Conservation (phyloP, 768 basidiomycete genomes). For the Mycena polygramma region DNA sequence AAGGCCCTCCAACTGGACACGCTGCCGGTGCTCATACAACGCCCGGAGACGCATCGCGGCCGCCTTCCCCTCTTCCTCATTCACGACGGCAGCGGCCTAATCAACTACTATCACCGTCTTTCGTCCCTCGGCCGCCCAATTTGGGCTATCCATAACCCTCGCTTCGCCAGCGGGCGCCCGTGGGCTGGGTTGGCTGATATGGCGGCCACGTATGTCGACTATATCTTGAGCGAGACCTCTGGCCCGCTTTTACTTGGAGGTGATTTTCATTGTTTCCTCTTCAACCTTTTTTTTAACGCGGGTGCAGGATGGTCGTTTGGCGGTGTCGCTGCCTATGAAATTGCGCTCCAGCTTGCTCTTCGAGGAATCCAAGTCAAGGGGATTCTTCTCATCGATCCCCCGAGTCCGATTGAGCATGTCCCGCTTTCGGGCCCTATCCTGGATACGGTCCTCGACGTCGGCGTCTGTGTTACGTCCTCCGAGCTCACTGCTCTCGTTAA, state of each 20-base stretch:
- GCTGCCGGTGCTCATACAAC: constrained; percentile 55
- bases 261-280: constrained; percentile 42
- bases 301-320: constrained; percentile 83
- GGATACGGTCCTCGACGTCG: constrained; percentile 55
- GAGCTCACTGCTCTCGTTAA: constrained; percentile 54
- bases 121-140: constrained; percentile 62
- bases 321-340: constrained; percentile 78
- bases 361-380: constrained; percentile 63
- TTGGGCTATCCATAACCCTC: constrained; percentile 74
- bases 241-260: constrained; percentile 71
- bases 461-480: constrained; percentile 43
- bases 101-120: constrained; percentile 64
- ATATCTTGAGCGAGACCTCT: constrained; percentile 50
- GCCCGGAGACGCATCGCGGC: constrained; percentile 7
- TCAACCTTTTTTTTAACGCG: neutral
- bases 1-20: constrained; percentile 44
- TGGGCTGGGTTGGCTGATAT: constrained; percentile 68
- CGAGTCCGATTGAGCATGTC: constrained; percentile 65
- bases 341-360: constrained; percentile 63
- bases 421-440: constrained; percentile 68
- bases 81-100: constrained; percentile 80
- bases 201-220: constrained; percentile 63
- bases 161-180: constrained; percentile 54
- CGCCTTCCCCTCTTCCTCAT: constrained; percentile 69
- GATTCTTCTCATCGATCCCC: constrained; percentile 76